Percentiles rank a stretch among this genome's conserved stretches.
These are phyloP conservation scores for Hirschioporus abietinus DNA, from an alignment of 768 basidiomycete species.

Conservation along the genomic window DNA sequence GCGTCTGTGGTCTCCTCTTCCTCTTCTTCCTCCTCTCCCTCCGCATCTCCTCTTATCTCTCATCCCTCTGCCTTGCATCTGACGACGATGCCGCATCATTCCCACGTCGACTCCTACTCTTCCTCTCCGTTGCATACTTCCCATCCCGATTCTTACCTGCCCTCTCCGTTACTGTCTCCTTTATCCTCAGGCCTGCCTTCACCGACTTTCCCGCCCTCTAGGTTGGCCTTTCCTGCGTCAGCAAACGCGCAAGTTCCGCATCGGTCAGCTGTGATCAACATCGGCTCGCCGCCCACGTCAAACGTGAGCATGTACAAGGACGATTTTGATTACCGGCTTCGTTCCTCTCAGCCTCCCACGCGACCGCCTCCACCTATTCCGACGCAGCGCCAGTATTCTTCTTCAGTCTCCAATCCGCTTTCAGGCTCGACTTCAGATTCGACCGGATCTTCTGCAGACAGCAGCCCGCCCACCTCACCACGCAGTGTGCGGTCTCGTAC, in stretches of 20 bases:
- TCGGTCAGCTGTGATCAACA: not conserved
- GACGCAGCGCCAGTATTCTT: not conserved
- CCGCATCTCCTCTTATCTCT: not conserved
- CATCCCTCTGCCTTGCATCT: not conserved
- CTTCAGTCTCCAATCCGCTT: not conserved
- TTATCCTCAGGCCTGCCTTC: not conserved
- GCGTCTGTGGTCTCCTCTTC: conserved; percentile 1
- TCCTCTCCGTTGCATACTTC: not conserved
- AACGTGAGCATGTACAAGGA: not conserved
- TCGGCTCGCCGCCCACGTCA: conserved; percentile 1
- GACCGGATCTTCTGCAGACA: not conserved
- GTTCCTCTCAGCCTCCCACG: not conserved
- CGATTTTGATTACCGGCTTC: not conserved
- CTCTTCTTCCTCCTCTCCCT: conserved; percentile 1
- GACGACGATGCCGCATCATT: not conserved
- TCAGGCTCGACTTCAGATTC: not conserved
- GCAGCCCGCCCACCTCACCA: not conserved
- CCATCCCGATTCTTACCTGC: not conserved
- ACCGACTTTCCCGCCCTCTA: not conserved
- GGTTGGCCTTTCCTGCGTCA: not conserved
- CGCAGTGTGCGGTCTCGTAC: conserved; percentile 21
- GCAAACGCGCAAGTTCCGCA: not conserved
- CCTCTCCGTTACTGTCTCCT: not conserved
- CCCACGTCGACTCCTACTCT: not conserved
- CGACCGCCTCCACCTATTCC: not conserved